Base-by-base conservation (phyloP, 2,329 filamentous ascomycete genomes). In the Trichoderma sp. region DNA sequence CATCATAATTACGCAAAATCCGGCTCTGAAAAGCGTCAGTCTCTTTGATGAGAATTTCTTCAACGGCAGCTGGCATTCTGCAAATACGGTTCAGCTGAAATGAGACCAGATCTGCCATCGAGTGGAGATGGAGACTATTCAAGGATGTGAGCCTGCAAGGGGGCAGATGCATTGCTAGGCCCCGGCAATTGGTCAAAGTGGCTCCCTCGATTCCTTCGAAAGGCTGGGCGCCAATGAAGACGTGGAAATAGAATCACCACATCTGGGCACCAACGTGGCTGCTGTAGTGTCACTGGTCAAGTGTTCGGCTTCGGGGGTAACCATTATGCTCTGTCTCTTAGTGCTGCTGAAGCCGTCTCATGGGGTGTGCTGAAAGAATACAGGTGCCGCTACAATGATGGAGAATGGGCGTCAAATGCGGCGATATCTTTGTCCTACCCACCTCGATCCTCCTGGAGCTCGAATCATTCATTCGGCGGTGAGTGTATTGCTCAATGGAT, bases 111-210 rank as follows among this genome's bases (percentile, higher is more conserved):
- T 67, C 65, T 35, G 18, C 35, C 14, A 9, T 63, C 56, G n/a
- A 33, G 68, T 71, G 68, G 68, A 63, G 68, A 63, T 71, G 38
- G 59, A 71, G 56, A 63, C 68, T 33, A 71, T 71, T 71, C 68
- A 71, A 71, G 68, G 69, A 64, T 64, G 69, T 64, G 38, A 8
- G 31, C 18, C 38, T 72, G 69, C 59, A 72, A 64, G 69, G 69
- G 59, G 69, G 50, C 59, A 50, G 33, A 11, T 62, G 59, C 59
- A 62, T 35, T 35, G 35, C 59, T 64, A 35, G 33, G 50, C 14
- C 59, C 56, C 56, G 12, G 56, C 41, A 27, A 27, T 33, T 45
- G 24, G 24, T 31, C 29, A 72, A 63, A 35, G 56, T 18, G 29
- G 35, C 68, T 35, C 59, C 68, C 59, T 16, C 8, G 21, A 31